Base-by-base conservation (phyloP, 2,329 filamentous ascomycete species). In the Exophiala lecanii-corni region DNA sequence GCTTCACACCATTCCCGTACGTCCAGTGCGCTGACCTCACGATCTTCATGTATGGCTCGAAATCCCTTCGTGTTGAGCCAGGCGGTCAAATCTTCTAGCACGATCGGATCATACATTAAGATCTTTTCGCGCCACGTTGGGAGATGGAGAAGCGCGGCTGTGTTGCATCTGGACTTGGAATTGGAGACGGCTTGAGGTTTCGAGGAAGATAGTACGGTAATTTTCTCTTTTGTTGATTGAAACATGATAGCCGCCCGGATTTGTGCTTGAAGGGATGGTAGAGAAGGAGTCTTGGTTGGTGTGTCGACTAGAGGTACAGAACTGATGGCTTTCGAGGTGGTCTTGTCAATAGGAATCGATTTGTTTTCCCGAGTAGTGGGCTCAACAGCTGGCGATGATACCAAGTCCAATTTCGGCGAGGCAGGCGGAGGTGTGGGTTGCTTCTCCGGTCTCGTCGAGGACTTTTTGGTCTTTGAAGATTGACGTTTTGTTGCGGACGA, bases 1-100 rank as follows among this genome's bases (percentile, higher is more conserved):
- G 79, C 80, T 65, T 95, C 86, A 59, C 91, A 96, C 91, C 91
- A 97, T 56, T 76, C 79, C 71, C 92, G 89, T 13, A 94, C 84
- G 59, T 86, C 80, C 20, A 62, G 69, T 0, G 77, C 68, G 5
- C 70, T 71, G 7, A 85, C 76, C 59, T 86, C 80, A 6, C 73
- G 74, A 52, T 86, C 82, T 55, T 78, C 84, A 0, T 79, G 79
- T 1, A 79, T 74, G 3, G 71, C 69, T 9, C 72, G 73, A 33
- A 89, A 65, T 17, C 79, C 78, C 9, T 83, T 83, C 3, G 74
- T 74, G 55, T 95, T 96, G 12, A 97, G 66, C 85, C 89, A 97
- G 0, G 70, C 66, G 0, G 89, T 77, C 10, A 98, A 69, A 53
- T 96, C 89, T 64, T 97, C 91, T 0, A 96, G 65, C 1, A 92